Conservation (phyloP, 2,329 filamentous ascomycete genomes). For the Aplosporella prunicola region DNA sequence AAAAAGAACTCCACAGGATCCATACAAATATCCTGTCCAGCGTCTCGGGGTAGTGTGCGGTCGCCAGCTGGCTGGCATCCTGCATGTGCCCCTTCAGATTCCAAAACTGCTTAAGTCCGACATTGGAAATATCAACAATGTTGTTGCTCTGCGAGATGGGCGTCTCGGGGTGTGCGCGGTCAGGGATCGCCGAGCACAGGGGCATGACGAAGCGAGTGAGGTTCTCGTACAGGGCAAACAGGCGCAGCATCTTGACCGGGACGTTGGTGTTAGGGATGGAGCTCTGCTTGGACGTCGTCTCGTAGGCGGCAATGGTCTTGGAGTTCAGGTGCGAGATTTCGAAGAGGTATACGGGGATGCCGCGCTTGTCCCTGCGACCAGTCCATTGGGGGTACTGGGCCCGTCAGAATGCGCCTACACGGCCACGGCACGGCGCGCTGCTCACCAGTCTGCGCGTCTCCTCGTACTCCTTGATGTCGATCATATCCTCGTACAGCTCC, state of each 20-base stretch:
- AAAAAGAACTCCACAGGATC: conserved; percentile 4
- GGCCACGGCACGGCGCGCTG: not conserved
- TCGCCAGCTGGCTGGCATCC: conserved; percentile 76
- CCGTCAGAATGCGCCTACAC: conserved; percentile 9
- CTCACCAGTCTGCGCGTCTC: conserved; percentile 64
- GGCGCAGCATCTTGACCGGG: conserved; percentile 65
- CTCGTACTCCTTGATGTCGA: conserved; percentile 78
- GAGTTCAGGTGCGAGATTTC: conserved; percentile 75
- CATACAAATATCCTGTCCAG: conserved; percentile 67
- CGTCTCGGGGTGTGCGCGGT: conserved; percentile 64
- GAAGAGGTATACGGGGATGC: conserved; percentile 86
- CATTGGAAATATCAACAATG: conserved; percentile 84
- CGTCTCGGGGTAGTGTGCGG: conserved; percentile 91
- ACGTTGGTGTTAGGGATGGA: conserved; percentile 53
- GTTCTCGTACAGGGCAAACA: conserved; percentile 92
- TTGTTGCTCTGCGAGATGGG: conserved; percentile 89
- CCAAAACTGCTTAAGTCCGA: conserved; percentile 91
- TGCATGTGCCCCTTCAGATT: conserved; percentile 92
- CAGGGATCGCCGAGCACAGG: conserved; percentile 64
- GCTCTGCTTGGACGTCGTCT: conserved; percentile 52
- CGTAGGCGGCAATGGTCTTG: conserved; percentile 72
- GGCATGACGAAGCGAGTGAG: conserved; percentile 80
- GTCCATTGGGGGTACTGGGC: conserved; percentile 86
- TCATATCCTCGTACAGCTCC: conserved; percentile 72
- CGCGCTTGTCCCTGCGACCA: conserved; percentile 77